These are phyloP conservation scores for Termitomyces sp. DNA, from an alignment of 768 basidiomycete genomes.

Conservation along the genomic window DNA sequence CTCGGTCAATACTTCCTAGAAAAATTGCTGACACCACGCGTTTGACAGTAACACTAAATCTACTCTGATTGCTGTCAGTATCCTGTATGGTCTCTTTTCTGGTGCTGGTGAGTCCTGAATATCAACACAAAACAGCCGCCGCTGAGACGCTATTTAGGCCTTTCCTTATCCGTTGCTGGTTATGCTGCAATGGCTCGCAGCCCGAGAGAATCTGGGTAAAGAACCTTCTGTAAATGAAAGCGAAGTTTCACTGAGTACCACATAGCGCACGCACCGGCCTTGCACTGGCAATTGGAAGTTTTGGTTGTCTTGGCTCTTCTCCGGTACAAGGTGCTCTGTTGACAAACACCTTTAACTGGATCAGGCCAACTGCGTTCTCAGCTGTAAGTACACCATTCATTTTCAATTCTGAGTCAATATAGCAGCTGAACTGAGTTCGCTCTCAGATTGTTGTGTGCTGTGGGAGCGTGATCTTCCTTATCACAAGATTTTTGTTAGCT, in stretches of 20 bases:
- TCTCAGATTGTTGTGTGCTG: conserved; percentile 3
- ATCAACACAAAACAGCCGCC: neutral
- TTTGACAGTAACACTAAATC: conserved; percentile 25
- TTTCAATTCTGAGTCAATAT: no score
- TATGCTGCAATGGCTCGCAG: conserved; percentile 25
- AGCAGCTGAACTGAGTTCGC: neutral
- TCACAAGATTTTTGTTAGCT: conserved; percentile 2
- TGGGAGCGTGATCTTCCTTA: conserved; percentile 3
- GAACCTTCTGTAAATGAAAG: neutral
- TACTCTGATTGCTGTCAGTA: conserved; percentile 33
- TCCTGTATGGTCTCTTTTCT: conserved; percentile 44
- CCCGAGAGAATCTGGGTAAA: conserved; percentile 32
- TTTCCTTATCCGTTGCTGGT: conserved; percentile 27
- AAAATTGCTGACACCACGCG: neutral
- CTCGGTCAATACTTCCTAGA: neutral
- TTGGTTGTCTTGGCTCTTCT: conserved; percentile 27
- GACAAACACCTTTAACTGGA: conserved; percentile 24
- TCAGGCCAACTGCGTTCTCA: conserved; percentile 27
- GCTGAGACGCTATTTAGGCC: conserved; percentile 17
- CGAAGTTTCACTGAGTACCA: neutral
- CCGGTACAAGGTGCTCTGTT: conserved; percentile 33
- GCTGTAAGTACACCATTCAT: conserved; percentile 21
- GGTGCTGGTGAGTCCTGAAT: conserved; percentile 35
- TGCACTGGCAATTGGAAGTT: conserved; percentile 26
- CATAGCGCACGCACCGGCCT: conserved; percentile 32